Conservation (phyloP, 805 yeast genomes). For the Candida nonsorbophila region DNA sequence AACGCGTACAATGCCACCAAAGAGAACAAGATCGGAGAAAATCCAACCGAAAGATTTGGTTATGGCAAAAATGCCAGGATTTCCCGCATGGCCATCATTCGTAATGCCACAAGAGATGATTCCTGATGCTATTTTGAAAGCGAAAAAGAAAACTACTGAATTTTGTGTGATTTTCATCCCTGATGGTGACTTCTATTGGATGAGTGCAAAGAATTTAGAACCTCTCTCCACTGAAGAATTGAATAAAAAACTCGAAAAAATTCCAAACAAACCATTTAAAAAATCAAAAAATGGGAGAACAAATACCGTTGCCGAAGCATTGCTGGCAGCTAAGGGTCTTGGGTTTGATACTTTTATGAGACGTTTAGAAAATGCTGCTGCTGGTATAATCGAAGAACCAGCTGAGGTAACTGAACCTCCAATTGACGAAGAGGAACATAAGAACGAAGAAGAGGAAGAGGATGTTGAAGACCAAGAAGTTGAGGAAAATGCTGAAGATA, state of each 20-base stretch:
- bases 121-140: conserved; percentile 29
- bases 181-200: conserved; percentile 42
- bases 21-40: conserved; percentile 13
- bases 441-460: conserved; percentile 11
- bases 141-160: conserved; percentile 28
- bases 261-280: conserved; percentile 8
- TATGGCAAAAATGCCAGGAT: conserved; percentile 40
- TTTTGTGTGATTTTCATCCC: conserved; percentile 42
- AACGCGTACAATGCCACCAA: conserved; percentile 26
- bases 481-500: conserved; percentile 9
- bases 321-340: conserved; percentile 31
- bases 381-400: conserved; percentile 14
- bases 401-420: conserved; percentile 18
- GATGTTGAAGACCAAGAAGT: conserved; percentile 10
- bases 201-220: conserved; percentile 34
- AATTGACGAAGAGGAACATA: conserved; percentile 10
- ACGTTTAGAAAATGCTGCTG: conserved; percentile 15
- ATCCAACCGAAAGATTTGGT: conserved; percentile 35
- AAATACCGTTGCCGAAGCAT: conserved; percentile 30
- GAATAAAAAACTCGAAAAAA: conserved; percentile 16
- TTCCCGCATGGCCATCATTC: conserved; percentile 47
- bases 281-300: conserved; percentile 18
- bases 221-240: conserved; percentile 24
- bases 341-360: conserved; percentile 32
- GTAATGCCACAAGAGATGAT: conserved; percentile 36